These are phyloP conservation scores for Vitis labrusca DNA, from an alignment of 164 flowering plant genomes.

Conservation along the genomic window DNA sequence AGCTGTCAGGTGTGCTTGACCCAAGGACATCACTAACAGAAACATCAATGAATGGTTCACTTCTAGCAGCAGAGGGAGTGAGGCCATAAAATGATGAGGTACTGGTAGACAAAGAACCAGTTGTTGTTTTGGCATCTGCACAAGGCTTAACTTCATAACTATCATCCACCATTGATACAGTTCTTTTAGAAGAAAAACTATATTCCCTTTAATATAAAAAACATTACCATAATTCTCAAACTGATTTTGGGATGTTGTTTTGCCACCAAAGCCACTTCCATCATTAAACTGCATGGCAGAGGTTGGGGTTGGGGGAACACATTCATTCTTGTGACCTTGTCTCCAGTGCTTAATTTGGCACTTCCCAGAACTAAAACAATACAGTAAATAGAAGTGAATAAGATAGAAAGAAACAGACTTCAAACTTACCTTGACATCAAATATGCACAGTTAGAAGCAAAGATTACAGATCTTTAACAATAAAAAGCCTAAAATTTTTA, in stretches of 20 bases:
- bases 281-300: conserved; percentile 9
- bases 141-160: conserved; percentile 18
- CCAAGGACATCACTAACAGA: conserved; percentile 11
- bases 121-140: conserved; percentile 13
- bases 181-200: neutral
- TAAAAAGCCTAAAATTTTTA: no score
- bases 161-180: conserved; percentile 4
- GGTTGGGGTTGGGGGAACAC: conserved; percentile 35
- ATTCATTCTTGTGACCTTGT: conserved; percentile 79
- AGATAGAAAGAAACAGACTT: neutral
- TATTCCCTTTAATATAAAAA: conserved; percentile 8
- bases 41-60: conserved; percentile 16
- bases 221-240: conserved; percentile 11
- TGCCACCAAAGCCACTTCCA: conserved; percentile 14
- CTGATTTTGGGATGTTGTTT: conserved; percentile 15
- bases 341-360: conserved; percentile 92
- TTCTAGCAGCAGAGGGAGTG: conserved; percentile 4
- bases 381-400: conserved; percentile 1
- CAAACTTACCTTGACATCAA: neutral
- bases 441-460: neutral
- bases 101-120: conserved; percentile 12
- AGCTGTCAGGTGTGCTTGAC: conserved; percentile 11
- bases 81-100: conserved; percentile 11
- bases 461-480: neutral
- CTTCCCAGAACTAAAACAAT: conserved; percentile 66